Conservation (phyloP, 1,284 basidiomycete species). For the Schizopora paradoxa region DNA sequence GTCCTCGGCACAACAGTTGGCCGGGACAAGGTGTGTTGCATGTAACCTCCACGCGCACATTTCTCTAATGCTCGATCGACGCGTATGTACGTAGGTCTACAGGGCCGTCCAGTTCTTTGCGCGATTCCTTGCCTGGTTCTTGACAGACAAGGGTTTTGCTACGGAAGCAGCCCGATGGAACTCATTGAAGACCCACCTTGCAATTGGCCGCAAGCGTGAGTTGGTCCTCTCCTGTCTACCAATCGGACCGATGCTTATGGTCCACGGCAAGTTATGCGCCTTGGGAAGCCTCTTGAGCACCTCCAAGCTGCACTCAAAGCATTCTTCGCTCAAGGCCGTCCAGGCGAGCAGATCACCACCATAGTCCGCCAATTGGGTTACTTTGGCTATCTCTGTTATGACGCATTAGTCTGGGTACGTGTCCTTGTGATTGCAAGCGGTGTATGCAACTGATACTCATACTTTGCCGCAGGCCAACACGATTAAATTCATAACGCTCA, state of each 20-base stretch:
- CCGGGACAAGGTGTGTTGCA: slow-evolving; percentile 79
- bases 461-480: slow-evolving; percentile 49
- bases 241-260: slow-evolving; percentile 8
- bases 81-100: slow-evolving; percentile 55
- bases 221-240: slow-evolving; percentile 11
- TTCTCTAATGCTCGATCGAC: neutral
- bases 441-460: slow-evolving; percentile 8
- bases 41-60: neutral
- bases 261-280: slow-evolving; percentile 67
- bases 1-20: slow-evolving; percentile 79
- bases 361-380: slow-evolving; percentile 87
- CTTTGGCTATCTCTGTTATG: slow-evolving; percentile 84
- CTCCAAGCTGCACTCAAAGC: slow-evolving; percentile 87
- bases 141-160: slow-evolving; percentile 59
- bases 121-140: slow-evolving; percentile 85
- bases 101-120: slow-evolving; percentile 90
- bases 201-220: slow-evolving; percentile 74
- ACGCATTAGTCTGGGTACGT: slow-evolving; percentile 80
- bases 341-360: slow-evolving; percentile 75
- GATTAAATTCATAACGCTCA: slow-evolving; percentile 65
- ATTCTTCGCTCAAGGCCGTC: slow-evolving; percentile 50
- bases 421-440: neutral
- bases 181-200: slow-evolving; percentile 76
- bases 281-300: slow-evolving; percentile 94
- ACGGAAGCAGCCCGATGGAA: slow-evolving; percentile 68